These are phyloP conservation scores for Scolecobasidium constrictum DNA, from an alignment of 2,329 filamentous ascomycete genomes.

Conservation along the genomic window DNA sequence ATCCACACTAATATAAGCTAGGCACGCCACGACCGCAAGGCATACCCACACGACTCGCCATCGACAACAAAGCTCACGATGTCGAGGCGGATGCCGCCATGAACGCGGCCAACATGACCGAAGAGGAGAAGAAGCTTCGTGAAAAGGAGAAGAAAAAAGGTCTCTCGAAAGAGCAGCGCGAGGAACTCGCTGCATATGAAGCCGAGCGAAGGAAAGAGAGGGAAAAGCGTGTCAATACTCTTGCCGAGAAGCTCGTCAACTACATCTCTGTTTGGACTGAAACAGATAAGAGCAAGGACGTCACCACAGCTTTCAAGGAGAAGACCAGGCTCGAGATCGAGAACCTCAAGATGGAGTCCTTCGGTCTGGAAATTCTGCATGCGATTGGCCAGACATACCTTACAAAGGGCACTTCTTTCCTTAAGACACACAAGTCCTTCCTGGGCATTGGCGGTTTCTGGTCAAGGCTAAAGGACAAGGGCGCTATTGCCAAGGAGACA, in stretches of 20 bases:
- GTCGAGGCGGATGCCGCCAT: constrained; percentile 66
- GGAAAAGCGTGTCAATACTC: constrained; percentile 77
- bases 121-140: constrained; percentile 64
- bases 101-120: constrained; percentile 52
- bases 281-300: constrained; percentile 78
- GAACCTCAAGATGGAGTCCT: constrained; percentile 98
- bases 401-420: constrained; percentile 72
- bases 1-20: not conserved
- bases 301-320: constrained; percentile 81
- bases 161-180: constrained; percentile 82
- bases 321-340: constrained; percentile 93
- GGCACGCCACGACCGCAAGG: constrained; percentile 38
- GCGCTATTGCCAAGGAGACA: constrained; percentile 91
- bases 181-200: constrained; percentile 82
- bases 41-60: constrained; percentile 70
- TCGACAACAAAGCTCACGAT: constrained; percentile 57
- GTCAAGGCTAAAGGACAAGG: constrained; percentile 88
- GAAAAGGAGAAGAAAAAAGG: constrained; percentile 87
- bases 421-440: constrained; percentile 96
- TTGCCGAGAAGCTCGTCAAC: constrained; percentile 77
- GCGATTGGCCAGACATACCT: constrained; percentile 88
- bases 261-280: constrained; percentile 93
- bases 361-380: constrained; percentile 90
- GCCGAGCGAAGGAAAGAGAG: constrained; percentile 72
- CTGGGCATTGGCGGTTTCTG: constrained; percentile 95